Conservation (phyloP, 2,329 filamentous ascomycete genomes). For the Lizonia empirigonia region DNA sequence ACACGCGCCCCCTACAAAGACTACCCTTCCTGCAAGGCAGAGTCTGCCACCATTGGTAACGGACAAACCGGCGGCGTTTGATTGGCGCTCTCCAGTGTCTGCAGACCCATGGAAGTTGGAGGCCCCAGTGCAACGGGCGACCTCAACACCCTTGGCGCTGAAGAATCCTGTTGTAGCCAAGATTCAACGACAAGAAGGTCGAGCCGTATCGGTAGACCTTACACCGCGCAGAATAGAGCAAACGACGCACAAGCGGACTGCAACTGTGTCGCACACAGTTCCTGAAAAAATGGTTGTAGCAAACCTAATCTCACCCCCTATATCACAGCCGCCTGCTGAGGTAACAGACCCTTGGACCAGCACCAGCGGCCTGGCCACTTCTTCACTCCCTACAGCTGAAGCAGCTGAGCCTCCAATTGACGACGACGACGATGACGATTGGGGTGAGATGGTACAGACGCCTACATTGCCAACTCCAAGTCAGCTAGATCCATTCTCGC, state of each 20-base stretch:
- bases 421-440: conserved; percentile 46
- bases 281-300: conserved; percentile 24
- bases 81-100: conserved; percentile 42
- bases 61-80: conserved; percentile 36
- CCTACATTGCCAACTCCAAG: conserved; percentile 34
- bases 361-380: conserved; percentile 23
- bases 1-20: conserved; percentile 23
- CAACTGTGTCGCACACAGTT: conserved; percentile 10
- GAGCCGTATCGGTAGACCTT: conserved; percentile 30
- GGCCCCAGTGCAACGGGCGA: conserved; percentile 19
- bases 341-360: conserved; percentile 24
- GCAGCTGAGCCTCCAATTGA: conserved; percentile 16
- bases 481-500: conserved; percentile 19
- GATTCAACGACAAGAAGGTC: conserved; percentile 26
- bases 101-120: conserved; percentile 29
- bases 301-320: conserved; percentile 19
- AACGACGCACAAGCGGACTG: conserved; percentile 22
- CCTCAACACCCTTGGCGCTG: conserved; percentile 24
- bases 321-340: conserved; percentile 5
- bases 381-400: conserved; percentile 6
- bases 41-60: conserved; percentile 30
- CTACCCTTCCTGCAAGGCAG: conserved; percentile 25
- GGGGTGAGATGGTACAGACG: conserved; percentile 50
- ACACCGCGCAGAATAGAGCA: conserved; percentile 17
- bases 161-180: conserved; percentile 24